A percentile compares a stretch with the other conserved stretches of the same genome.
These are phyloP conservation scores for Coffea humblotiana DNA, from an alignment of 305 asterid species.

Conservation along the genomic window DNA sequence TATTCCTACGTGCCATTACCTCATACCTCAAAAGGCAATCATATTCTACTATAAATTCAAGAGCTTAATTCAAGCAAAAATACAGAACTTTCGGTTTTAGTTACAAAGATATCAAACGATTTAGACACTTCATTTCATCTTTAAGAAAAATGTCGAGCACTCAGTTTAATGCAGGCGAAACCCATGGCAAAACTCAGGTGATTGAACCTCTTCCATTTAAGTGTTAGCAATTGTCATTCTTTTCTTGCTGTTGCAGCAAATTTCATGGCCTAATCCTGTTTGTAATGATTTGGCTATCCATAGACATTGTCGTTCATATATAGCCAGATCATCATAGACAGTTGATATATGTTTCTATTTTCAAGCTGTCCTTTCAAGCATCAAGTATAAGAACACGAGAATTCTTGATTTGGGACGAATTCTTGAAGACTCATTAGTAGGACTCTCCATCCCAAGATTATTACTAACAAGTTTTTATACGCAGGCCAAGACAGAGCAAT, in stretches of 20 bases:
- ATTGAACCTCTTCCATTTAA: background rate
- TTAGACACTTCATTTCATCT: background rate
- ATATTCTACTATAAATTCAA: background rate
- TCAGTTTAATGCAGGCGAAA: conserved; percentile 50
- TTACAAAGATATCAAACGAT: background rate
- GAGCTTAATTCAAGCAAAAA: background rate
- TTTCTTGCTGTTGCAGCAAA: background rate
- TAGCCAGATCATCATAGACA: too few relatives aligned
- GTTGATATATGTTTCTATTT: too few relatives aligned
- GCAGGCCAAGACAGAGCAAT: conserved; percentile 55
- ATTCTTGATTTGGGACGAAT: too few relatives aligned
- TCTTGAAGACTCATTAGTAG: too few relatives aligned
- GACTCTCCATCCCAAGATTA: too few relatives aligned
- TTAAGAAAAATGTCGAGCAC: conserved; percentile 44
- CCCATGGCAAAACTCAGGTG: conserved; percentile 29
- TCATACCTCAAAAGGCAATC: conserved; percentile 16
- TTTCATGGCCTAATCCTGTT: too few relatives aligned
- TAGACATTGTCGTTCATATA: too few relatives aligned
- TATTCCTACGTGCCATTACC: background rate
- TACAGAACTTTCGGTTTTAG: background rate
- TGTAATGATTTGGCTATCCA: too few relatives aligned
- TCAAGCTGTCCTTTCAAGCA: too few relatives aligned
- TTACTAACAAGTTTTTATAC: background rate
- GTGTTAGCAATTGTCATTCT: background rate
- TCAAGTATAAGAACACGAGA: too few relatives aligned